Base-by-base conservation (phyloP, 208 protist species). In the Acanthamoeba sp. region DNA sequence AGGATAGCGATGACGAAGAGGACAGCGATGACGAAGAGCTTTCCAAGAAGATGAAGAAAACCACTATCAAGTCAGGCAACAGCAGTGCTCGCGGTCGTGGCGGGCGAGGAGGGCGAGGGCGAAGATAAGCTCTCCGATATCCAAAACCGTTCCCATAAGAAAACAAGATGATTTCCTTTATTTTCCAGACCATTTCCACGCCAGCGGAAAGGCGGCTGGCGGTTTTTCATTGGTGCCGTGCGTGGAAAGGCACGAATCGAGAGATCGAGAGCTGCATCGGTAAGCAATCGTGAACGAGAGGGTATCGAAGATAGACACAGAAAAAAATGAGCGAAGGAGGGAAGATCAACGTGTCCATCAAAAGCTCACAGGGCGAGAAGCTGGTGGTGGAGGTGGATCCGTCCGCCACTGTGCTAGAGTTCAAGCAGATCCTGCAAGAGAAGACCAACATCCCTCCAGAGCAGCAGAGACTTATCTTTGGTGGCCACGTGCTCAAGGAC, bases 401-500 rank as follows among this genome's bases (percentile, higher is more conserved):
- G 5, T 18, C 57, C 5, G 36, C 24, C 36, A 92, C 87, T 4
- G 87, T 92, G 57, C 27, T 48, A 3, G 87, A 92, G 32, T 92
- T 98, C 18, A 98, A 98, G 94, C n/a, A 96, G 42, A 48, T 94
- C 20, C 38, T 98, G 24, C 71, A 93, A 34, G 71, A 93, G 12
- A 85, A 96, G 69, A 87, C 93, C 9, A 94, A 94, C 52, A 96
- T 98, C 64, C 96, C 97, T 27, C 78, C 94, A 0, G 95, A 93
- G 6, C 94, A 97, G 87, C 97, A 98, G 94, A 89, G 97, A 69
- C 94, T 98, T 24, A 98, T 98, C 50, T 98, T 96, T 73, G 82
- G 93, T 36, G 97, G 97, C 64, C 95, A 95, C 66, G 94, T 98
- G 4, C 93, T 98, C 38, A 97, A 98, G 32, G 97, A 98, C 95